These are phyloP conservation scores for Arthrobotrys megalospora DNA, from an alignment of 2,329 filamentous ascomycete species.

Conservation along the genomic window DNA sequence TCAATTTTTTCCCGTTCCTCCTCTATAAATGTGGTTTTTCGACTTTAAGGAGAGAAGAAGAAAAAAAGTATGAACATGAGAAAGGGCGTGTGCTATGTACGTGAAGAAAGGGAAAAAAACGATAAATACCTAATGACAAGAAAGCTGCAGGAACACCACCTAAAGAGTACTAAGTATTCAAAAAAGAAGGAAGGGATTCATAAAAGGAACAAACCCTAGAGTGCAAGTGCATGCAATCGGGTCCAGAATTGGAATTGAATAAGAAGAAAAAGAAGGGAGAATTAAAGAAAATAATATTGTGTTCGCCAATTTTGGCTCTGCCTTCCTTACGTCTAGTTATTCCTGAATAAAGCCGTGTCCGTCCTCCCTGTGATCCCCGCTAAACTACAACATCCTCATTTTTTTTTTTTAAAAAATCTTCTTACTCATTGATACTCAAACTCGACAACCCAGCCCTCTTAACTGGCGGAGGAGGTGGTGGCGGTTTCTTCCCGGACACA, in stretches of 20 bases:
- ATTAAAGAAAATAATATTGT: slow-evolving; percentile 18
- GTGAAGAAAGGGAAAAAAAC: too few species aligned
- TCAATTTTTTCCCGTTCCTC: too few species aligned
- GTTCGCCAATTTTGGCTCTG: background rate
- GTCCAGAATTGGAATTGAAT: background rate
- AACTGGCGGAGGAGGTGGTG: slow-evolving; percentile 64
- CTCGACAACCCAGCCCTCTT: slow-evolving; percentile 59
- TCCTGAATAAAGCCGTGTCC: background rate
- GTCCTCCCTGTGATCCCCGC: background rate
- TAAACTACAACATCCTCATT: background rate
- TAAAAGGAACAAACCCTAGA: too few species aligned
- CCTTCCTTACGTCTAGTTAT: background rate
- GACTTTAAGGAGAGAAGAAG: too few species aligned
- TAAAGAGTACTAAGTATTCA: too few species aligned
- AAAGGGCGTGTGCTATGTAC: too few species aligned
- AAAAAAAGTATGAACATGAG: too few species aligned
- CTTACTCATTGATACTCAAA: slow-evolving; percentile 49
- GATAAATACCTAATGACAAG: too few species aligned
- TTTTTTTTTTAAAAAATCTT: background rate
- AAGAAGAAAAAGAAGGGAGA: slow-evolving; percentile 20
- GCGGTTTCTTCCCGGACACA: slow-evolving; percentile 62
- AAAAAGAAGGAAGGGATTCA: too few species aligned
- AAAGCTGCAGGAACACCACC: too few species aligned
- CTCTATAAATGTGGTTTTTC: too few species aligned
- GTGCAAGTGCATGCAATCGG: too few species aligned